phyloP scores from a whole-genome alignment of 768 basidiomycete species.

The Lentinula edodes region DNA sequence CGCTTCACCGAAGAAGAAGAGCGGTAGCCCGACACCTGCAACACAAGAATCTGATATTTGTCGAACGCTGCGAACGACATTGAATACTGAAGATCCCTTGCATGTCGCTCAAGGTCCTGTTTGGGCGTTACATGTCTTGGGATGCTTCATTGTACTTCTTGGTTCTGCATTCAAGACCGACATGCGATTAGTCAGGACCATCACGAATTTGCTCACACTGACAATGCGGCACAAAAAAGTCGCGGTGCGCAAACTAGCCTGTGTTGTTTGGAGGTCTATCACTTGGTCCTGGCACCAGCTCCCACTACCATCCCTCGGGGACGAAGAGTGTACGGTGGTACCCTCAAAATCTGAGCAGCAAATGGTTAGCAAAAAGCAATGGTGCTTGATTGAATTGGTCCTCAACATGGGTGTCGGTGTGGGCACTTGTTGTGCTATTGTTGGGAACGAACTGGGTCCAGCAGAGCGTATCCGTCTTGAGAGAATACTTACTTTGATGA shows the following conservation, averaged over 20 bases:
- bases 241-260: conserved; percentile 55
- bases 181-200: conserved; percentile 33
- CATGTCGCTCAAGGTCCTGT: conserved; percentile 72
- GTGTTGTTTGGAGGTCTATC: conserved; percentile 60
- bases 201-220: conserved; percentile 46
- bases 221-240: conserved; percentile 61
- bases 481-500: conserved; percentile 50
- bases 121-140: conserved; percentile 69
- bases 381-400: conserved; percentile 45
- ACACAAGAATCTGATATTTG: conserved; percentile 47
- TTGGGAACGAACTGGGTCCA: conserved; percentile 25
- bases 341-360: conserved; percentile 17
- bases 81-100: conserved; percentile 46
- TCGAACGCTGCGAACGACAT: conserved; percentile 61
- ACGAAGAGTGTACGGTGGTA: conserved; percentile 11
- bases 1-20: conserved; percentile 30
- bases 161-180: conserved; percentile 48
- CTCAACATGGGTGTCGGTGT: conserved; percentile 55
- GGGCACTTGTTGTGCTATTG: conserved; percentile 47
- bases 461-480: conserved; percentile 41
- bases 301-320: conserved; percentile 25
- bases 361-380: conserved; percentile 29
- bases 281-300: conserved; percentile 65
- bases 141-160: conserved; percentile 60
- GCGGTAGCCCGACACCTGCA: conserved; percentile 24